Conservation (phyloP, 495 filamentous ascomycete genomes). For the Daldinia bambusicola region DNA sequence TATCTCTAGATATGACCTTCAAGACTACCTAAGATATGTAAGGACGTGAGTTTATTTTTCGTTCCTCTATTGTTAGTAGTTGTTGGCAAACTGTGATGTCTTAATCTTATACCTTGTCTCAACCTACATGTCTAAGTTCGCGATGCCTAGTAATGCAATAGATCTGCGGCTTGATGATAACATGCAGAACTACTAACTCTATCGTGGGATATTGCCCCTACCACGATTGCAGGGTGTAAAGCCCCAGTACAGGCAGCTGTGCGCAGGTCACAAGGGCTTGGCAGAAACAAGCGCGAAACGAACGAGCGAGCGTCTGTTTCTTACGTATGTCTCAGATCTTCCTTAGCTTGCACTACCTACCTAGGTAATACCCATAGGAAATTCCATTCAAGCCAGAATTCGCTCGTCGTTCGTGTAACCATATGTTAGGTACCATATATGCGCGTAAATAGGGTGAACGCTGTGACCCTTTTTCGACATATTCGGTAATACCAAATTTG, state of each 20-base stretch:
- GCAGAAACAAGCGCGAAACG: neutral
- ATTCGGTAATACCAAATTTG: conserved; percentile 29
- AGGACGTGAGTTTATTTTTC: neutral
- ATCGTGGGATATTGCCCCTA: neutral
- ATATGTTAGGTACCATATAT: conserved; percentile 17
- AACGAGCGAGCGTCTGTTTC: neutral
- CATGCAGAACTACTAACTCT: neutral
- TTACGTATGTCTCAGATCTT: conserved; percentile 13
- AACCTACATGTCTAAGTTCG: neutral
- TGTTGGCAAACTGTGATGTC: neutral
- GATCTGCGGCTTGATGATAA: neutral
- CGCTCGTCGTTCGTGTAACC: too few relatives aligned
- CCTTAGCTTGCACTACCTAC: too few relatives aligned
- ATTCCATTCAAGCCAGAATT: conserved; percentile 4
- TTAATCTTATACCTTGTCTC: neutral
- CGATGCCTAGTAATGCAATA: neutral
- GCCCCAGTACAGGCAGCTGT: conserved; percentile 13
- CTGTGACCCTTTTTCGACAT: neutral
- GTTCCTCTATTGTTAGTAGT: neutral
- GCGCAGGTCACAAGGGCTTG: conserved; percentile 11
- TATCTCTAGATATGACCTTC: neutral
- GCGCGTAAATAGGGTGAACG: conserved; percentile 2
- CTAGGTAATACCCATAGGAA: too few relatives aligned
- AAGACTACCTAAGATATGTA: neutral
- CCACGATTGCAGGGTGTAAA: conserved; percentile 27